Evolutionary conservation across 225 moss, liverwort and hornwort genomes (phyloP).

Genomic region (Lunularia cruciata): DNA sequence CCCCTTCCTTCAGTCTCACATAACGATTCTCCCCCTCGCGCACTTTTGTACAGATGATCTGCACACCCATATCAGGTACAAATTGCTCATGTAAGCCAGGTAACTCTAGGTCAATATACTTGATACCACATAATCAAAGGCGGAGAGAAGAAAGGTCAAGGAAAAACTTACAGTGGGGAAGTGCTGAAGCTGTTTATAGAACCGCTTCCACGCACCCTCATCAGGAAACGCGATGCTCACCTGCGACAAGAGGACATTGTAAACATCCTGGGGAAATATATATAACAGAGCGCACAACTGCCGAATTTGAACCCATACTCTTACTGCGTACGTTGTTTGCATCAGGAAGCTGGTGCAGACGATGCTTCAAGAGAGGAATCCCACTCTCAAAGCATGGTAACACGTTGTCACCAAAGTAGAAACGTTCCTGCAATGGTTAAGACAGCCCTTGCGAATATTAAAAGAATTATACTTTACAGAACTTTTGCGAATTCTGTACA

Average conservation of each 20-base stretch:
- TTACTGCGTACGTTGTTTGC: slow-evolving; percentile 83
- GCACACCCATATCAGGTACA: slow-evolving; percentile 1
- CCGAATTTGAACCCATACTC: slow-evolving; percentile 7
- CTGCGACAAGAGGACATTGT: slow-evolving; percentile 30
- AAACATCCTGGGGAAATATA: not conserved
- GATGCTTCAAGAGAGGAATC: slow-evolving; percentile 95
- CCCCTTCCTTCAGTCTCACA: slow-evolving; percentile 90
- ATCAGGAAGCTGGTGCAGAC: slow-evolving; percentile 96
- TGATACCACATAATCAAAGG: not conserved
- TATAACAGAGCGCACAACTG: not conserved
- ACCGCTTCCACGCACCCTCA: slow-evolving; percentile 99
- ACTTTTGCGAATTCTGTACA: too few species aligned
- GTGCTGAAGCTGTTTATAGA: slow-evolving; percentile 98
- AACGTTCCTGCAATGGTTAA: slow-evolving; percentile 99
- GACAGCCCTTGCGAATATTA: too few species aligned
- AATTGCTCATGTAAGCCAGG: not conserved
- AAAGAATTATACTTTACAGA: too few species aligned
- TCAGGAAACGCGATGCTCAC: slow-evolving; percentile 97
- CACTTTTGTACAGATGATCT: slow-evolving; percentile 98
- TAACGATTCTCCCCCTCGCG: slow-evolving; percentile 85
- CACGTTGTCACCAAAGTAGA: slow-evolving; percentile 98
- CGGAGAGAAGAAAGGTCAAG: not conserved
- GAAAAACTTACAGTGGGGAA: slow-evolving; percentile 67
- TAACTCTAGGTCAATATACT: not conserved
- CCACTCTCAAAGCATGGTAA: slow-evolving; percentile 99